Percentiles rank a stretch among this genome's conserved stretches.
Conservation (phyloP, 2,329 filamentous ascomycete species). For the Phoma sp. region DNA sequence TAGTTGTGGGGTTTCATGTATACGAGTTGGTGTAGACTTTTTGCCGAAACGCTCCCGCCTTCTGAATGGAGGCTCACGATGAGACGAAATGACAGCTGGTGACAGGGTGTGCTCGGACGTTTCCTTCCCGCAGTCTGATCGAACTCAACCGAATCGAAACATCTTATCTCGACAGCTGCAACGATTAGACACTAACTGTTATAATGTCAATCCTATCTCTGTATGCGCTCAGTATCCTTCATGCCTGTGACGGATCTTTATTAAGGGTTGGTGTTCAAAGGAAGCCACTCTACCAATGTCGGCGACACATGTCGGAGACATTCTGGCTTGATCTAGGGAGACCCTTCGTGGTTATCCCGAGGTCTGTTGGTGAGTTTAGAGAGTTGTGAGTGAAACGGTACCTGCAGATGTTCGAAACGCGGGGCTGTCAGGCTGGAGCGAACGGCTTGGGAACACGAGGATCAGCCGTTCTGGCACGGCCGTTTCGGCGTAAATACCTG, state of each 20-base stretch:
- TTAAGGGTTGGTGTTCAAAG: too few species aligned
- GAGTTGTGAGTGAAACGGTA: slow-evolving; percentile 38
- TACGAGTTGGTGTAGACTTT: slow-evolving; percentile 16
- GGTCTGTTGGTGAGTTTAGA: not conserved
- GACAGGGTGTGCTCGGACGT: slow-evolving; percentile 32
- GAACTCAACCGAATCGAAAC: slow-evolving; percentile 9
- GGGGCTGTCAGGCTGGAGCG: slow-evolving; percentile 6
- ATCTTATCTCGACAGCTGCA: slow-evolving; percentile 1
- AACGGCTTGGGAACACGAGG: slow-evolving; percentile 16
- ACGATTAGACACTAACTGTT: not conserved
- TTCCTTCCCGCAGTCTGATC: slow-evolving; percentile 16
- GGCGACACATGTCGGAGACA: not conserved
- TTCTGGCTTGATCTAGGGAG: not conserved
- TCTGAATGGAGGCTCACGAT: slow-evolving; percentile 24
- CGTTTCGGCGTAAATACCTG: not conserved
- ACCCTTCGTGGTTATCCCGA: not conserved
- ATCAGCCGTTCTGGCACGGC: slow-evolving; percentile 1
- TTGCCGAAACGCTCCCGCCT: slow-evolving; percentile 27
- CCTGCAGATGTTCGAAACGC: slow-evolving; percentile 47
- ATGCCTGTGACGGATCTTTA: not conserved
- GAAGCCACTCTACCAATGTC: not conserved
- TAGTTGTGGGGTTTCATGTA: slow-evolving; percentile 15
- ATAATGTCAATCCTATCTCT: not conserved
- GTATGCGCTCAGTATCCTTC: not conserved
- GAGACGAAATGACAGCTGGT: slow-evolving; percentile 23